Percentiles rank a stretch among this genome's conserved stretches.
phyloP scores from a whole-genome alignment of 495 filamentous ascomycete genomes.

The Penicillium dipodomyicola region DNA sequence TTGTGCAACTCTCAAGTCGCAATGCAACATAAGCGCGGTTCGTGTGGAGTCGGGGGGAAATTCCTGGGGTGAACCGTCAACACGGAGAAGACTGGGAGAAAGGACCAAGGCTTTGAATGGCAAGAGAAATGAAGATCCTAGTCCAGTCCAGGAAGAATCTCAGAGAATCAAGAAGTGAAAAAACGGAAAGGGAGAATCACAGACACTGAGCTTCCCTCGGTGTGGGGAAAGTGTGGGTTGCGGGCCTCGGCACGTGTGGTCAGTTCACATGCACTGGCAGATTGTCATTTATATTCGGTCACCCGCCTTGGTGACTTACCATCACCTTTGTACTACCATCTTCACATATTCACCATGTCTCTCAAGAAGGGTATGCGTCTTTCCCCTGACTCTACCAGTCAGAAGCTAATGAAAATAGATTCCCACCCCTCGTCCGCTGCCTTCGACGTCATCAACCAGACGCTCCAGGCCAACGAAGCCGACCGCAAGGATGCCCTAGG shows the following conservation, averaged over 20 bases:
- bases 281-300: constrained; percentile 11
- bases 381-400: neutral
- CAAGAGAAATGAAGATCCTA: neutral
- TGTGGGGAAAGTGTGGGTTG: constrained; percentile 14
- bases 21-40: constrained; percentile 5
- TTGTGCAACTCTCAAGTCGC: constrained; percentile 14
- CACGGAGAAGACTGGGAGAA: neutral
- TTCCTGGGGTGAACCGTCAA: constrained; percentile 5
- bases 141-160: neutral
- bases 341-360: constrained; percentile 62
- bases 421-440: constrained; percentile 86
- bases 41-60: constrained; percentile 17
- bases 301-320: neutral
- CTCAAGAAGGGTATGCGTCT: constrained; percentile 68
- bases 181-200: neutral
- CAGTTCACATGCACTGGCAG: constrained; percentile 28
- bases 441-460: constrained; percentile 82
- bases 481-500: constrained; percentile 86
- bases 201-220: constrained; percentile 13
- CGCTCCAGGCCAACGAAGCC: constrained; percentile 64
- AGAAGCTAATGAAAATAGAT: constrained; percentile 49
- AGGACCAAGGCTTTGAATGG: neutral
- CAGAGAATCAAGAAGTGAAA: neutral
- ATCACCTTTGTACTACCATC: constrained; percentile 6
- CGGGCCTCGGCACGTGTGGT: constrained; percentile 22